Conservation (phyloP, 2,329 filamentous ascomycete species). For the Sclerotinia borealis region DNA sequence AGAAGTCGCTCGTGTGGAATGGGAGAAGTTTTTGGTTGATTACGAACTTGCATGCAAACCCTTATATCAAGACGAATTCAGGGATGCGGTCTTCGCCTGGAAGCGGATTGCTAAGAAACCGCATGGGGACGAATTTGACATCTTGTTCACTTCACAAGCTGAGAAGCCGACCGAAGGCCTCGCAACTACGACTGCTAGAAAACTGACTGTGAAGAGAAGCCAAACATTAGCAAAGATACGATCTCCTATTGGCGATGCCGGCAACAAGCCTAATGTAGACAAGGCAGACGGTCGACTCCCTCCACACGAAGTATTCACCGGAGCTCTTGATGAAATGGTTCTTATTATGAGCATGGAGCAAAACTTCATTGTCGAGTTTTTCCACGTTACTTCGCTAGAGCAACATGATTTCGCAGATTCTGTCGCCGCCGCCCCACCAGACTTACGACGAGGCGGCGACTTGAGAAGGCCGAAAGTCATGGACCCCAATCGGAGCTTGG, state of each 20-base stretch:
- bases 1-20: conserved; percentile 75
- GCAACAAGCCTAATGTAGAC: conserved; percentile 44
- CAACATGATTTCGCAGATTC: conserved; percentile 78
- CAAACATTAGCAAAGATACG: conserved; percentile 77
- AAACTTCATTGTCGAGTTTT: conserved; percentile 95
- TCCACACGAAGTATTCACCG: conserved; percentile 75
- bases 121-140: conserved; percentile 69
- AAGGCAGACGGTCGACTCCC: conserved; percentile 62
- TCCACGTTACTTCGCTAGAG: conserved; percentile 84
- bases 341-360: conserved; percentile 87
- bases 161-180: conserved; percentile 83
- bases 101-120: conserved; percentile 71
- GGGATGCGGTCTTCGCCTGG: conserved; percentile 70
- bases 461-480: conserved; percentile 69
- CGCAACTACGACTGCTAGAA: conserved; percentile 65
- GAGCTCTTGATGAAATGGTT: conserved; percentile 73
- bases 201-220: conserved; percentile 88
- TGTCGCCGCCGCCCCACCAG: conserved; percentile 59
- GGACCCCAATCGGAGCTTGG: conserved; percentile 82
- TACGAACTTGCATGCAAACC: conserved; percentile 74
- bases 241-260: conserved; percentile 59
- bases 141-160: conserved; percentile 77
- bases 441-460: conserved; percentile 65
- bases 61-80: conserved; percentile 77
- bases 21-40: conserved; percentile 70